Base-by-base conservation (phyloP, 2,329 filamentous ascomycete species). In the Scedosporium apiospermum region DNA sequence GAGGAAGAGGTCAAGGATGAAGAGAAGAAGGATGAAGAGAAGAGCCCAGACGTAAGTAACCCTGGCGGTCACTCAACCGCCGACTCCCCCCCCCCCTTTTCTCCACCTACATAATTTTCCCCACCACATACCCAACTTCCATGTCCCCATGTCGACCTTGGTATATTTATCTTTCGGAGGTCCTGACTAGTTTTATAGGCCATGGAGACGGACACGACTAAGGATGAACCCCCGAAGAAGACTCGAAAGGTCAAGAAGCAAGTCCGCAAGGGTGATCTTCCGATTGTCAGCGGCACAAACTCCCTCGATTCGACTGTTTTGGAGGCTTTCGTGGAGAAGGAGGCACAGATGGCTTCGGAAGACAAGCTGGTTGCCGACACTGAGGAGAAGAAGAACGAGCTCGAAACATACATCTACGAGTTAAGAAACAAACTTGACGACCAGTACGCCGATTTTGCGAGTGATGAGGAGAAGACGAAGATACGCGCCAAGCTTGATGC, bases 331-430 rank as follows among this genome's bases (percentile, higher is more conserved):
- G 77, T 82, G 60, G 95, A 99, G 83, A 88, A 88, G 75, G 95
- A 99, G 80, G 83, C 87, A 68, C 75, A 87, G 69, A 98, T 99
- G 95, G 86, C 92, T 69, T 93, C 96, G 86, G 92, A 97, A 77
- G 95, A 99, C 80, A 99, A 98, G 85, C 88, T 98, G 64, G 93
- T 99, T 63, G 91, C 90, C 69, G 95, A 98, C 76, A 99, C 95
- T 44, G 95, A 98, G 75, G 92, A 98, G 82, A 96, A 96, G 87
- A 99, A 98, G 91, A 99, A 99, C 81, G 93, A 98, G 79, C 90
- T 99, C 62, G 95, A 99, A 83, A 88, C 91, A 26, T 96, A 89
- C 79, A 97, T 98, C 78, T 99, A 99, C 79, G 93, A 98, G 71
- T 84, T 96, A 73, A 90, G 93, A 70, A 91, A 91, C 78, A 97